Conservation (phyloP, 2,329 filamentous ascomycete species). For the Fusarium bulbicola region DNA sequence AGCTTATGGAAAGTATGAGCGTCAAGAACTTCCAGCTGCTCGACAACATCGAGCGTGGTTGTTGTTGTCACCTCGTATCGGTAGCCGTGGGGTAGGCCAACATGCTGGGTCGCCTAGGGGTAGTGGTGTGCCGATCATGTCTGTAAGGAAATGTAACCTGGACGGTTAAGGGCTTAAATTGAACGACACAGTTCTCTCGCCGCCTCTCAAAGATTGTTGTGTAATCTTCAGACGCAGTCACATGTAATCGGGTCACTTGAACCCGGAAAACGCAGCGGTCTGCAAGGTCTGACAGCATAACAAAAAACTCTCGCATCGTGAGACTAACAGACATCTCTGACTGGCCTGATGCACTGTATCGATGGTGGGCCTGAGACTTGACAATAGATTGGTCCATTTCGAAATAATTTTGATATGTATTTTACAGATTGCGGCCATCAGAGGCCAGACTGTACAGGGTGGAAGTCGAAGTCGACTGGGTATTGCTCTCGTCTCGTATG, state of each 20-base stretch:
- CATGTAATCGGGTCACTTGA: slow-evolving; percentile 14
- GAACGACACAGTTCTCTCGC: slow-evolving; percentile 27
- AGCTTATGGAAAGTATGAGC: slow-evolving; percentile 15
- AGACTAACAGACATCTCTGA: slow-evolving; percentile 10
- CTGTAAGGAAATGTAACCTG: slow-evolving; percentile 28
- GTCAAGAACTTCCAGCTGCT: slow-evolving; percentile 14
- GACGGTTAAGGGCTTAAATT: slow-evolving; percentile 19
- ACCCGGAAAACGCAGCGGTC: slow-evolving; percentile 7
- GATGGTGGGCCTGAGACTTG: slow-evolving; percentile 15
- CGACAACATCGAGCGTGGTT: background rate
- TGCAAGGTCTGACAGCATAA: slow-evolving; percentile 16
- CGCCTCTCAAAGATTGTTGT: slow-evolving; percentile 6
- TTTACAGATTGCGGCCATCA: slow-evolving; percentile 42
- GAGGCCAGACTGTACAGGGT: slow-evolving; percentile 41
- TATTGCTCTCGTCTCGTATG: slow-evolving; percentile 39
- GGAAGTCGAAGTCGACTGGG: slow-evolving; percentile 38
- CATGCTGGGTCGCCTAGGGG: slow-evolving; percentile 25
- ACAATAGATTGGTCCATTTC: slow-evolving; percentile 30
- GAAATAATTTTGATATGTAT: slow-evolving; percentile 40
- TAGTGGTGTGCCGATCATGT: slow-evolving; percentile 24
- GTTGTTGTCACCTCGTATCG: slow-evolving; percentile 31
- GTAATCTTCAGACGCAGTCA: slow-evolving; percentile 19
- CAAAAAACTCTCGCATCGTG: slow-evolving; percentile 25
- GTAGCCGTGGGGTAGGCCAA: slow-evolving; percentile 17
- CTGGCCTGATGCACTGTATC: slow-evolving; percentile 17